Evolutionary conservation across 176 grass and related monocot species (phyloP).

Genomic region (Oryza glumipatula): DNA sequence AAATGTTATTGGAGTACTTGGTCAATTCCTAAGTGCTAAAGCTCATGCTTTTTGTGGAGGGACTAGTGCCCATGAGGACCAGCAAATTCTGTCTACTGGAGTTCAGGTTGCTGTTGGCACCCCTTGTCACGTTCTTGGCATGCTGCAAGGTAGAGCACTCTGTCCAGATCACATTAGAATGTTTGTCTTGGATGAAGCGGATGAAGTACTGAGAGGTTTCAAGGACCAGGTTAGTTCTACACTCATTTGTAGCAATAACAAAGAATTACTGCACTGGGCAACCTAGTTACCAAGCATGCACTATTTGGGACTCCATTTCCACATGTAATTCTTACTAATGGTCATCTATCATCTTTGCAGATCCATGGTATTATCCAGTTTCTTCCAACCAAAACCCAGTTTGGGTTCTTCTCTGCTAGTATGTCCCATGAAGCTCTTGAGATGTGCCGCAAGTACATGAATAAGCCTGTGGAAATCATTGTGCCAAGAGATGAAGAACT

Average conservation of each 20-base stretch:
- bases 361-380: conserved; percentile 62
- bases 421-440: conserved; percentile 59
- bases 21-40: conserved; percentile 68
- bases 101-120: conserved; percentile 65
- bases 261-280: not conserved
- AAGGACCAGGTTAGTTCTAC: conserved; percentile 68
- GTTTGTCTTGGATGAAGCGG: conserved; percentile 80
- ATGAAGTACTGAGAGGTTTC: conserved; percentile 70
- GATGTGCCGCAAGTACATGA: conserved; percentile 55
- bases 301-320: not conserved
- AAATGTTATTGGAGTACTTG: conserved; percentile 69
- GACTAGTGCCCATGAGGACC: conserved; percentile 40
- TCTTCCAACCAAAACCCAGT: conserved; percentile 60
- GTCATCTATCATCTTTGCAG: conserved; percentile 41
- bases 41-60: conserved; percentile 68
- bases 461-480: conserved; percentile 48
- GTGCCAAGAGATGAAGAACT: conserved; percentile 71
- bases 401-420: conserved; percentile 64
- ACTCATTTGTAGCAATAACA: not conserved
- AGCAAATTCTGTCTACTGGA: conserved; percentile 49
- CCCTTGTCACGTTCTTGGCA: conserved; percentile 57
- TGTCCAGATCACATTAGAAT: conserved; percentile 65
- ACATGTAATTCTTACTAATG: not conserved
- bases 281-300: not conserved
- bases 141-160: conserved; percentile 48